Evolutionary conservation across 345 rosid genomes (phyloP).

Genomic region (Chamaenerion angustifolium): DNA sequence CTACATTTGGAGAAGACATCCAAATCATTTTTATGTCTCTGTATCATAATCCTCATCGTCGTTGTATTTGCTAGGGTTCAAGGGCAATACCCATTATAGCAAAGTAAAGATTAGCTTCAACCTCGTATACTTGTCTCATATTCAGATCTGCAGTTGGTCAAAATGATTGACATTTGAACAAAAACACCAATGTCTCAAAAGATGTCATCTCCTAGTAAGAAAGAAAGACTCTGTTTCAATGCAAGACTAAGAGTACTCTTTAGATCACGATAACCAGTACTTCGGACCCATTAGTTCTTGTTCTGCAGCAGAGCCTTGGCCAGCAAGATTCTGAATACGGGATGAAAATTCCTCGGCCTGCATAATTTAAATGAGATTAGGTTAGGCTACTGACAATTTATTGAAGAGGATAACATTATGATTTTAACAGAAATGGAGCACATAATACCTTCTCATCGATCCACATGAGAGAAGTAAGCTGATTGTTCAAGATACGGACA

Average conservation of each 20-base stretch:
- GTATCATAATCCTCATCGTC: no score
- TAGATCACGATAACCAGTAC: slow-evolving; percentile 53
- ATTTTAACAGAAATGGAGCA: background rate
- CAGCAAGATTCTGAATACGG: slow-evolving; percentile 57
- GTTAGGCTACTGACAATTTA: background rate
- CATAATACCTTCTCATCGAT: slow-evolving; percentile 50
- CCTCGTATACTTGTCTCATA: background rate
- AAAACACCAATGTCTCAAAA: no score
- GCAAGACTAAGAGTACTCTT: background rate
- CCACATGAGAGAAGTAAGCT: slow-evolving; percentile 93
- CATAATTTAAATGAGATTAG: slow-evolving; percentile 10
- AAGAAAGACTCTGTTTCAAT: background rate
- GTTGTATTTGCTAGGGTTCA: no score
- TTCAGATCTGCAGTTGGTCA: no score
- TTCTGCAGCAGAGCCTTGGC: slow-evolving; percentile 56
- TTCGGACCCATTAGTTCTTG: slow-evolving; percentile 45
- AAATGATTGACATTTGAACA: no score
- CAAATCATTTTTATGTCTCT: no score
- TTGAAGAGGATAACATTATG: no score
- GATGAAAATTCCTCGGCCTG: slow-evolving; percentile 95
- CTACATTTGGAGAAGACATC: no score
- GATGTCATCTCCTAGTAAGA: no score
- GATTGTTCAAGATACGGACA: slow-evolving; percentile 83
- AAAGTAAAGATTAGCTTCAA: background rate
- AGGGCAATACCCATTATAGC: no score